These are phyloP conservation scores for Aspergillus nanangensis DNA, from an alignment of 495 filamentous ascomycete species.

Conservation along the genomic window DNA sequence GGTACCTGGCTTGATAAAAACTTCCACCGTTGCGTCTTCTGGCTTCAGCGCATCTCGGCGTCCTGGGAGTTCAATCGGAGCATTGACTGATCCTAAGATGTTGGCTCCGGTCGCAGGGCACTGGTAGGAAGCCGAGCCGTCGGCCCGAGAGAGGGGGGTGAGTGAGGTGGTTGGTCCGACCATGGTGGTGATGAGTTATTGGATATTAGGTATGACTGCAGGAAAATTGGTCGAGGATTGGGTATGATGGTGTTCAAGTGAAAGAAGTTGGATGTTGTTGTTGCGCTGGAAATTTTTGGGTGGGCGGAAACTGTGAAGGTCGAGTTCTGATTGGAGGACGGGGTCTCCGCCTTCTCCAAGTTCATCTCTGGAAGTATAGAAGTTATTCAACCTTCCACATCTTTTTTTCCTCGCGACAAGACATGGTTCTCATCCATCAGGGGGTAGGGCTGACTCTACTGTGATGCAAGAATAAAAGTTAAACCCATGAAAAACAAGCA, in stretches of 20 bases:
- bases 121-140: slow-evolving; percentile 84
- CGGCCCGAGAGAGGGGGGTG: slow-evolving; percentile 62
- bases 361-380: too few relatives aligned
- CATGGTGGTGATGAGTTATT: slow-evolving; percentile 20
- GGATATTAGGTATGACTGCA: not conserved
- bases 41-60: slow-evolving; percentile 77
- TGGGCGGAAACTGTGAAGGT: slow-evolving; percentile 9
- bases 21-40: slow-evolving; percentile 85
- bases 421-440: too few relatives aligned
- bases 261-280: not conserved
- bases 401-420: too few relatives aligned
- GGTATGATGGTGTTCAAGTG: not conserved
- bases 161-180: slow-evolving; percentile 32
- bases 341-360: not conserved
- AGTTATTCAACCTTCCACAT: too few relatives aligned
- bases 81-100: slow-evolving; percentile 81
- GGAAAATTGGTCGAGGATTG: not conserved
- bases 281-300: slow-evolving; percentile 15
- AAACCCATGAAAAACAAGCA: too few relatives aligned
- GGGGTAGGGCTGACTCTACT: too few relatives aligned
- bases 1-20: slow-evolving; percentile 76
- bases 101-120: slow-evolving; percentile 65
- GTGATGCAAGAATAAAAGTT: too few relatives aligned
- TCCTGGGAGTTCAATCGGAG: slow-evolving; percentile 79
- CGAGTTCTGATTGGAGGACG: slow-evolving; percentile 8